These are phyloP conservation scores for Hyaloscypha hepaticicola DNA, from an alignment of 495 filamentous ascomycete species.

Conservation along the genomic window DNA sequence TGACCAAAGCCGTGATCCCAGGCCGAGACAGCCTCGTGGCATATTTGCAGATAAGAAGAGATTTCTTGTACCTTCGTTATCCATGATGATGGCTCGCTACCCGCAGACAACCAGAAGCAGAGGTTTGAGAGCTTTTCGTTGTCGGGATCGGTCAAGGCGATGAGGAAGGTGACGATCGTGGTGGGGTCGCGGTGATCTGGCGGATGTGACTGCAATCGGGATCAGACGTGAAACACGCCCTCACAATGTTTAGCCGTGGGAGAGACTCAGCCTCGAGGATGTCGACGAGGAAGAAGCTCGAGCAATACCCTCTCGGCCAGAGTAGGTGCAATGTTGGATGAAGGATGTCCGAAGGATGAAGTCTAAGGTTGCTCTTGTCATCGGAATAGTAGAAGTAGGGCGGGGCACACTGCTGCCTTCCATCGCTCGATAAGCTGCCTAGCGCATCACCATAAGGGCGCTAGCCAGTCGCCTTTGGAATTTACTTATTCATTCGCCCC, in stretches of 20 bases:
- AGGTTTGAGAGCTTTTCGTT: background rate
- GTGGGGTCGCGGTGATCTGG: background rate
- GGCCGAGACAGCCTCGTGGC: slow-evolving; percentile 12
- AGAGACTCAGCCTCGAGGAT: background rate
- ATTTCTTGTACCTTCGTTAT: slow-evolving; percentile 20
- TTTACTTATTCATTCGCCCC: background rate
- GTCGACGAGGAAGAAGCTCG: background rate
- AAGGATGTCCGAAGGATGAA: background rate
- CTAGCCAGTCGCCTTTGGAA: background rate
- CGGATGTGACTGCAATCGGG: background rate
- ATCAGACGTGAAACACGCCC: background rate
- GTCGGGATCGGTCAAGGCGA: background rate
- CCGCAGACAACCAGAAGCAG: background rate
- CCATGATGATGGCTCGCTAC: slow-evolving; percentile 9
- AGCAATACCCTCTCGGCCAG: background rate
- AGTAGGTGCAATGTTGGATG: background rate
- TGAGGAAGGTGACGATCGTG: background rate
- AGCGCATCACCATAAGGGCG: background rate
- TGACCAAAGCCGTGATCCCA: background rate
- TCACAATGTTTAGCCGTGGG: background rate
- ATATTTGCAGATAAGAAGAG: background rate
- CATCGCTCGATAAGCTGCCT: slow-evolving; percentile 1
- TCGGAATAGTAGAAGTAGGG: background rate
- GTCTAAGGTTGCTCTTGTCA: background rate
- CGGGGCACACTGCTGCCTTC: background rate